Percentiles rank a stretch among this genome's conserved stretches.
Conservation (phyloP, 371 early-diverging fungal genomes). For the Basidiobolus meristosporus region DNA sequence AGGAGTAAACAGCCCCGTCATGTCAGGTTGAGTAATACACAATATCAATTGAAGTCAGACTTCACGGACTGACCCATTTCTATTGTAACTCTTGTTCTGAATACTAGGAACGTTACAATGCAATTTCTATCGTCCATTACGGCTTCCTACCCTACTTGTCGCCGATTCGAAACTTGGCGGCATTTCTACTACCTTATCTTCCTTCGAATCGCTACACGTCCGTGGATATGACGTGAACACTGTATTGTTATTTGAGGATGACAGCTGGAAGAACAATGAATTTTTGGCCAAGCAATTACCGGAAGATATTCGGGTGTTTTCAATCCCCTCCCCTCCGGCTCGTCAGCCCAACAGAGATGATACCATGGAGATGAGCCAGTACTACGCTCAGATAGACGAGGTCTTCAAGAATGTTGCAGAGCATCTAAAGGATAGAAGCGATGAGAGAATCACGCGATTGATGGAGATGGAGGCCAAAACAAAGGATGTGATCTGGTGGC, state of each 20-base stretch:
- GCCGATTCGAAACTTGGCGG: conserved; percentile 64
- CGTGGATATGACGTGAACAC: conserved; percentile 57
- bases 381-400: conserved; percentile 28
- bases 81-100: neutral
- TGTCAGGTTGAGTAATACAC: conserved; percentile 57
- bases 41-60: conserved; percentile 2
- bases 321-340: conserved; percentile 29
- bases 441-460: conserved; percentile 27
- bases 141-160: conserved; percentile 46
- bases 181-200: conserved; percentile 57
- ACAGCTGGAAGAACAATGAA: conserved; percentile 34
- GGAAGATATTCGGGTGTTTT: conserved; percentile 11
- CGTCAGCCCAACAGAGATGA: conserved; percentile 17
- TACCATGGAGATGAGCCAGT: conserved; percentile 23
- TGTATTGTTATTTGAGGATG: conserved; percentile 38
- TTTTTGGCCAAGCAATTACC: conserved; percentile 15
- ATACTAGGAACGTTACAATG: conserved; percentile 43
- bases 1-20: conserved; percentile 59
- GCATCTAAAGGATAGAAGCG: conserved; percentile 21
- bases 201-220: conserved; percentile 44
- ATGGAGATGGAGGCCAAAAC: conserved; percentile 33
- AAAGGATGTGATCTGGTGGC: conserved; percentile 53
- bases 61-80: neutral
- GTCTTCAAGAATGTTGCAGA: conserved; percentile 20
- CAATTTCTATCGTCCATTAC: conserved; percentile 47